Evolutionary conservation across 1,284 basidiomycete species (phyloP), one percentile per base, ranked within the genome.

Genomic region (Irpex sp.): DNA sequence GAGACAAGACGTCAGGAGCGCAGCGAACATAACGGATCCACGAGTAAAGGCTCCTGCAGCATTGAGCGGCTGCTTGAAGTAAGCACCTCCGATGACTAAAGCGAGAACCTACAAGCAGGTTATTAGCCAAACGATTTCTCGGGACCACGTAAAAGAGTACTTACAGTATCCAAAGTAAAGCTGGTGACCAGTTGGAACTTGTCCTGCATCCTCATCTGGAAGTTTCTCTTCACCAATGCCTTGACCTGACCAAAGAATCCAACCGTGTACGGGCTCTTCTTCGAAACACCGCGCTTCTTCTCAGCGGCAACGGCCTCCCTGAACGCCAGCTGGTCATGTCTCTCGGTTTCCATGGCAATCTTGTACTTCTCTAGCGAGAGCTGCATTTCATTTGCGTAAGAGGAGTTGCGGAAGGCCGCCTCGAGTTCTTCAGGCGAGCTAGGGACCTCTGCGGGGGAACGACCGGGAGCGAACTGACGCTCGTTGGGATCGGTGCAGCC

Each of bases 181-280:
- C 87, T 89, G 1, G 91, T 93, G 72, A 83, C 81, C 57, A 96
- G 78, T 70, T 93, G 91, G 74, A 96, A 93, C 63, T 81, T 83
- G 77, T 97, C 92, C 75, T 96, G 94, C 64, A 94, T 75, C 62
- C 86, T 81, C 74, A 89, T 85, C 68, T 87, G 85, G 77, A 94
- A 90, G 75, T 94, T 90, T 39, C 95, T 83, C 60, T 84, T 80
- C 33, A 86, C 83, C 63, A 96, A 79, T 1, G 90, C 89, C 70
- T 79, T 77, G 59, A 94, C 86, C 73, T 96, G 94, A 1, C 85
- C 84, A 49, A 77, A 74, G 76, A 93, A 94, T 1, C 90, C 87
- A 33, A 95, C 86, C 3, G 93, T 95, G 77, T 95, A 97, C 2
- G 93, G 90, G 66, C 89, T 93, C 78, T 91, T 92, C 76, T 88